phyloP scores from a whole-genome alignment of 257 asterid species.

The Leonotis leonurus region DNA sequence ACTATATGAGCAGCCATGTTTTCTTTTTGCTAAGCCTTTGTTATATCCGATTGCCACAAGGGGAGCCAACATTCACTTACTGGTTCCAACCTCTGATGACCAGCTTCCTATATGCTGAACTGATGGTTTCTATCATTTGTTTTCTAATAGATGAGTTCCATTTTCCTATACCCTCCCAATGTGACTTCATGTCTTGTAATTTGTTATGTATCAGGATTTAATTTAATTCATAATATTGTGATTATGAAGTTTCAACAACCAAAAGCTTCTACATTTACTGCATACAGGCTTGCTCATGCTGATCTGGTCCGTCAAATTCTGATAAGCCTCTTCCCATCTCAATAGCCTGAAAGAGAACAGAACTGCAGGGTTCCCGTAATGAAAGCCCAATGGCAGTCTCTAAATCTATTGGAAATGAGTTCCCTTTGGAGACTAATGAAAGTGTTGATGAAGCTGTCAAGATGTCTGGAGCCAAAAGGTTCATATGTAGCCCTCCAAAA shows the following conservation, averaged over 20 bases:
- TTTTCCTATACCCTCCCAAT: neutral
- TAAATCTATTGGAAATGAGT: constrained; percentile 26
- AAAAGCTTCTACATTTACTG: constrained; percentile 32
- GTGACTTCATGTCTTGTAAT: constrained; percentile 5
- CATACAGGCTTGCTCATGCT: constrained; percentile 31
- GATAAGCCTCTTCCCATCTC: constrained; percentile 31
- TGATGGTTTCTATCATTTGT: neutral
- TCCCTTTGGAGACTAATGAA: constrained; percentile 23
- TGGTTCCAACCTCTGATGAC: too few species aligned
- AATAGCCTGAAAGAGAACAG: constrained; percentile 23
- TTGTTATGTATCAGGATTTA: constrained; percentile 14
- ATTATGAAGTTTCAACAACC: constrained; percentile 43
- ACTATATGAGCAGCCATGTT: neutral
- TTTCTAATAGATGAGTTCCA: neutral
- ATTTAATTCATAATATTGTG: neutral
- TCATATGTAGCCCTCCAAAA: constrained; percentile 28
- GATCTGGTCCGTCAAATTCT: constrained; percentile 31
- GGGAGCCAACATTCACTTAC: too few species aligned
- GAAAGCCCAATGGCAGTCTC: constrained; percentile 29
- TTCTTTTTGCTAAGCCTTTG: too few species aligned
- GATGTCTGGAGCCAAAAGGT: constrained; percentile 35
- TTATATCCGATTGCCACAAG: too few species aligned
- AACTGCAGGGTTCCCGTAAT: constrained; percentile 14
- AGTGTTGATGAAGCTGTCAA: constrained; percentile 24
- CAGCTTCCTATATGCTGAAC: neutral